Percentiles rank a stretch among this genome's conserved stretches.
Conservation (phyloP, 192 early-diverging fungal species). For the Podila horticola region DNA sequence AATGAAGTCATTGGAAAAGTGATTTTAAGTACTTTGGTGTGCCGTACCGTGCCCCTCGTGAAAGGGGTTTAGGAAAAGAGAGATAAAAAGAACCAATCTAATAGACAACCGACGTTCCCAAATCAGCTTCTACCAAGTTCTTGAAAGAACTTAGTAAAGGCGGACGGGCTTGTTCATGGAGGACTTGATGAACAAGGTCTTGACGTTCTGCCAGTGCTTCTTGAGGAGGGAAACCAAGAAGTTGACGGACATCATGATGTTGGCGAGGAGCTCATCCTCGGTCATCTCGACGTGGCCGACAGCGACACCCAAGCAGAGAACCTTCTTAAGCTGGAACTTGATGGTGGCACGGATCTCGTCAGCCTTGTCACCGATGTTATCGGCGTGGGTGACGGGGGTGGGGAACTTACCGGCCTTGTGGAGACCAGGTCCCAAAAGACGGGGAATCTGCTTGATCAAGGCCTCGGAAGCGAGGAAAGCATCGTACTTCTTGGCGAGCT, state of each 20-base stretch:
- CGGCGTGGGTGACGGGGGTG: conserved; percentile 91
- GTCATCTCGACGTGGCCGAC: conserved; percentile 95
- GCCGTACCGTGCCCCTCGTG: conserved; percentile 30
- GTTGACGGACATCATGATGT: conserved; percentile 99
- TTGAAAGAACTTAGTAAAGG: conserved; percentile 71
- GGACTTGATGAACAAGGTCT: conserved; percentile 97
- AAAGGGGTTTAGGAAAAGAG: neutral
- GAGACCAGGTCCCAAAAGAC: conserved; percentile 98
- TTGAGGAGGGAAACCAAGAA: conserved; percentile 97
- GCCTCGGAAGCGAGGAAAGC: conserved; percentile 97
- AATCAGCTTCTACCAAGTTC: conserved; percentile 3
- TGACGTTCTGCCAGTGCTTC: conserved; percentile 99
- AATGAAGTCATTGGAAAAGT: conserved; percentile 32
- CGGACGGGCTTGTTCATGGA: conserved; percentile 96
- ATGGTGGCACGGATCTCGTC: conserved; percentile 96
- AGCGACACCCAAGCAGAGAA: conserved; percentile 96
- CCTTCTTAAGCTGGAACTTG: conserved; percentile 99
- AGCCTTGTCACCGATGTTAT: conserved; percentile 87
- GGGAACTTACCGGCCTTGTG: conserved; percentile 99
- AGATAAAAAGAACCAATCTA: conserved; percentile 16
- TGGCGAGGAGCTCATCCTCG: conserved; percentile 94
- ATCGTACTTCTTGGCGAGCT: conserved; percentile 98
- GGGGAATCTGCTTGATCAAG: conserved; percentile 99
- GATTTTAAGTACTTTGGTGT: conserved; percentile 56
- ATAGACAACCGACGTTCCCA: conserved; percentile 6